These are phyloP conservation scores for Neurospora pannonica DNA, from an alignment of 495 filamentous ascomycete genomes.

Conservation along the genomic window DNA sequence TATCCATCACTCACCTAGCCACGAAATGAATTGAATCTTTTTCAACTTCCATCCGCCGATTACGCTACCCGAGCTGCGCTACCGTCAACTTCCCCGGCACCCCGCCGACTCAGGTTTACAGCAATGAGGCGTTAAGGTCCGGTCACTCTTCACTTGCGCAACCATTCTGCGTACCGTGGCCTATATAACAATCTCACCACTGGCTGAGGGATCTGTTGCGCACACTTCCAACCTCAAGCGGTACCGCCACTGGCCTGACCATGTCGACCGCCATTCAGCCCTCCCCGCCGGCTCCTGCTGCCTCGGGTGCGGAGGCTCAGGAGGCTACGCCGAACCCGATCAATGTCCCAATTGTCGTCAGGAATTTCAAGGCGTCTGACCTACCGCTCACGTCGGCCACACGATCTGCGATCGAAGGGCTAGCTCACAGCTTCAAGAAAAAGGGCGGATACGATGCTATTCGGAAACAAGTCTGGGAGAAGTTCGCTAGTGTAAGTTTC, in stretches of 20 bases:
- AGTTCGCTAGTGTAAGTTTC: conserved; percentile 61
- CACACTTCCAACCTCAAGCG: neutral
- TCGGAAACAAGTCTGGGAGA: conserved; percentile 70
- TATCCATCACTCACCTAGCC: neutral
- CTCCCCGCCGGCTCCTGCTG: neutral
- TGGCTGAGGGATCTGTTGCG: neutral
- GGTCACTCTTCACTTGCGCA: neutral
- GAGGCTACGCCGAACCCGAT: neutral
- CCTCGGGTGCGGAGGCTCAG: neutral
- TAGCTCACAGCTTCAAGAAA: conserved; percentile 80
- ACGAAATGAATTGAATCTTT: neutral
- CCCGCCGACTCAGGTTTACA: neutral
- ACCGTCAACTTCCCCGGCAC: neutral
- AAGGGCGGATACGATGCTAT: conserved; percentile 82
- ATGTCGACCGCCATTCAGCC: conserved; percentile 11
- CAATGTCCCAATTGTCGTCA: conserved; percentile 23
- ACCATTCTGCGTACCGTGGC: neutral
- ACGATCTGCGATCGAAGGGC: conserved; percentile 62
- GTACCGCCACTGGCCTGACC: neutral
- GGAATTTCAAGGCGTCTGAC: conserved; percentile 79
- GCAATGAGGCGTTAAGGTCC: neutral
- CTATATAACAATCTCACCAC: neutral
- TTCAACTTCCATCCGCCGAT: neutral
- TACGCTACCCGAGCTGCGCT: neutral
- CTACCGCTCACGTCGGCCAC: conserved; percentile 66